Evolutionary conservation across 768 basidiomycete species (phyloP).

Genomic region (Tulasnella sp.): DNA sequence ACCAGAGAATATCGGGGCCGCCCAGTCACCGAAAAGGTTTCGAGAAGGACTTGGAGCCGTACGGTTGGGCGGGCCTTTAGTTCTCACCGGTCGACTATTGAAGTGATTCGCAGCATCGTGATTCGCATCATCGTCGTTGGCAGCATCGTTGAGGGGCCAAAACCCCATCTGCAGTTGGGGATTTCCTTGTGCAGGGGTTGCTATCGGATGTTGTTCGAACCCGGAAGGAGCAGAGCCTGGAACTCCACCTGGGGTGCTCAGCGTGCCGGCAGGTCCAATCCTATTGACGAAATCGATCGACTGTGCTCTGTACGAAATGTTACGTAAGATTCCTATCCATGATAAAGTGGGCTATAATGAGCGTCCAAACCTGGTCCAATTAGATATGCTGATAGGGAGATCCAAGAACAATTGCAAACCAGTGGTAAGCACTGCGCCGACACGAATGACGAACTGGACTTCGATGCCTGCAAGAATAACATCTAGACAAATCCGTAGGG

Average conservation of each 20-base stretch:
- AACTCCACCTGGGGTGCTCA: neutral
- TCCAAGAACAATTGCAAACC: constrained; percentile 64
- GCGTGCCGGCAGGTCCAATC: constrained; percentile 12
- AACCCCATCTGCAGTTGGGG: neutral
- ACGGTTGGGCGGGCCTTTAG: neutral
- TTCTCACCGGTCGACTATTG: neutral
- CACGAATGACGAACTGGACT: constrained; percentile 70
- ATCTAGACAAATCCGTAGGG: neutral
- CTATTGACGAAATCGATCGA: constrained; percentile 66
- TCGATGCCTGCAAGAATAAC: constrained; percentile 52
- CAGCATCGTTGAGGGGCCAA: neutral
- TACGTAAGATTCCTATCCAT: neutral
- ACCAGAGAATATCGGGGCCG: neutral
- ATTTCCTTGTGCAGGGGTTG: neutral
- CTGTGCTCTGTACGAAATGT: constrained; percentile 49
- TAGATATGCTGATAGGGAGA: constrained; percentile 74
- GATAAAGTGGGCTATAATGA: too few relatives aligned
- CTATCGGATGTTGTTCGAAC: neutral
- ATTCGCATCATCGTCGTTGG: too few relatives aligned
- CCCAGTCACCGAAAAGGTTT: neutral
- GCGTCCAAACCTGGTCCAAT: constrained; percentile 70
- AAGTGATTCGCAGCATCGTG: neutral
- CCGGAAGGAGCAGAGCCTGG: neutral
- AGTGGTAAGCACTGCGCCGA: constrained; percentile 73
- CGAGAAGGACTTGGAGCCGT: neutral